Conservation (phyloP, 306 rosid species). For the Ormosia semicastrata region DNA sequence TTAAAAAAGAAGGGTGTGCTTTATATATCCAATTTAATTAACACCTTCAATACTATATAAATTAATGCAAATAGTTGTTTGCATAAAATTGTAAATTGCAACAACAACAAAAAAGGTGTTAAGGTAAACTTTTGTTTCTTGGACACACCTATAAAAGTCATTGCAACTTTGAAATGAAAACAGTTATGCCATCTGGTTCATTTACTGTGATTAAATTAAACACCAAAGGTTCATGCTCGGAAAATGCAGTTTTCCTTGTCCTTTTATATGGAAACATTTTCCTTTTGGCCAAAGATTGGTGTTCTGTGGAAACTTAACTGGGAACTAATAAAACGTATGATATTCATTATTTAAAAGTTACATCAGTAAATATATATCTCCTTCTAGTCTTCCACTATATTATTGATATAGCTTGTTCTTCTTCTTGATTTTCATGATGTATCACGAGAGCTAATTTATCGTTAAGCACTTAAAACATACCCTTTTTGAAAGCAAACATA, state of each 20-base stretch:
- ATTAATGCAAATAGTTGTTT: background rate
- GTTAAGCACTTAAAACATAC: background rate
- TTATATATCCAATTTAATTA: background rate
- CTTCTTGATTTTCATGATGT: background rate
- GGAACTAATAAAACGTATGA: background rate
- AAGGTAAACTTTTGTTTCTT: background rate
- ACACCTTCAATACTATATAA: background rate
- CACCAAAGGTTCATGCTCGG: background rate
- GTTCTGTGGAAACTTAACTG: background rate
- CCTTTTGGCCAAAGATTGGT: too few species aligned
- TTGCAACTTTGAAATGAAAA: background rate
- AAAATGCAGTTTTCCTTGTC: background rate
- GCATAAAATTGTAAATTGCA: background rate
- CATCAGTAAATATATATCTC: background rate
- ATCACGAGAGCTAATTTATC: background rate
- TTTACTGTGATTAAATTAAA: background rate
- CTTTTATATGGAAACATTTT: too few species aligned
- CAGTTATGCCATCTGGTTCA: background rate
- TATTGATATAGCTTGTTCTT: background rate
- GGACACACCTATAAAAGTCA: background rate
- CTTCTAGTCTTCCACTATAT: background rate
- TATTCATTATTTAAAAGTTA: background rate
- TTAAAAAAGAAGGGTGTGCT: background rate
- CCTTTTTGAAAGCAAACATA: background rate
- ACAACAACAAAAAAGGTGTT: background rate